Conservation (phyloP, 208 protist species). For the Trypanosoma avium region DNA sequence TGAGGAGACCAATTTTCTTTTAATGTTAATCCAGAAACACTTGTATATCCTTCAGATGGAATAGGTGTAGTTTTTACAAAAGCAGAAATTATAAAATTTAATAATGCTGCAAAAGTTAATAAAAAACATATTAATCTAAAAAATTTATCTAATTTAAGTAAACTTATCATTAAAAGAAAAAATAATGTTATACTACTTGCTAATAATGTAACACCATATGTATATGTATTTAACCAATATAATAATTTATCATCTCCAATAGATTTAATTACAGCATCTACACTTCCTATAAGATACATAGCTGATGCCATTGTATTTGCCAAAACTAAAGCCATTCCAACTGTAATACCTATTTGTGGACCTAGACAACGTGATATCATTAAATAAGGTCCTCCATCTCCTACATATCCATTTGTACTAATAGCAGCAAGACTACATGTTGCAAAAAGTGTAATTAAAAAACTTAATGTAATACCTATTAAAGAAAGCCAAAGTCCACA, state of each 20-base stretch:
- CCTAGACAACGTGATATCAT: constrained; percentile 70
- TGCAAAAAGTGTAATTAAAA: constrained; percentile 28
- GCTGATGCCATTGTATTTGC: constrained; percentile 44
- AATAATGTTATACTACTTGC: constrained; percentile 18
- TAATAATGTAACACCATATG: constrained; percentile 20
- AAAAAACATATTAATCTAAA: constrained; percentile 29
- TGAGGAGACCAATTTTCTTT: constrained; percentile 27
- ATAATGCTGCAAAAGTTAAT: constrained; percentile 20
- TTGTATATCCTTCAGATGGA: constrained; percentile 16
- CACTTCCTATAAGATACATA: constrained; percentile 58
- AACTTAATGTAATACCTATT: constrained; percentile 26
- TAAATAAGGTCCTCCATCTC: constrained; percentile 69
- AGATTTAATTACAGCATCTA: constrained; percentile 10
- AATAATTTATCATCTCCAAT: constrained; percentile 16
- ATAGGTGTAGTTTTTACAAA: constrained; percentile 3
- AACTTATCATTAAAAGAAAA: constrained; percentile 26
- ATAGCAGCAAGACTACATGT: constrained; percentile 38
- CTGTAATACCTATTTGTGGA: constrained; percentile 59
- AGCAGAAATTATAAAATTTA: constrained; percentile 23
- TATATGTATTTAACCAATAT: constrained; percentile 16
- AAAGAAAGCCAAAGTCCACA: constrained; percentile 26
- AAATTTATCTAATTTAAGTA: constrained; percentile 28
- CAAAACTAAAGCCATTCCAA: constrained; percentile 75
- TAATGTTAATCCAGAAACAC: constrained; percentile 19
- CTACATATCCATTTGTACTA: constrained; percentile 60